phyloP scores from a whole-genome alignment of 139 green algal genomes.

The Coccomyxa sp. region DNA sequence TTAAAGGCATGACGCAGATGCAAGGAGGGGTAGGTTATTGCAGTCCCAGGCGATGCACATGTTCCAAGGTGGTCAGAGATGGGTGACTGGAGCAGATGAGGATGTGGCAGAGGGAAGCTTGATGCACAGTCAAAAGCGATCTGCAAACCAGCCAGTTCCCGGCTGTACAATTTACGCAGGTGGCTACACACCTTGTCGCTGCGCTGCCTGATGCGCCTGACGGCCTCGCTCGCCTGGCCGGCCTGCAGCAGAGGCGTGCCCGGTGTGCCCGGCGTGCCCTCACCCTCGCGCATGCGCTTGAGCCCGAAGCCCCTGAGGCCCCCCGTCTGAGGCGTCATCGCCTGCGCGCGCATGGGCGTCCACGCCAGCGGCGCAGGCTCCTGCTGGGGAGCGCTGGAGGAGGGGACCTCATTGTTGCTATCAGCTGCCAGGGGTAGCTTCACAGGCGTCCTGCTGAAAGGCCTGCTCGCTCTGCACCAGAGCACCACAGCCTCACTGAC shows the following conservation, averaged over 20 bases:
- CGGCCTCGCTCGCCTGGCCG: not conserved
- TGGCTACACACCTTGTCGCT: not conserved
- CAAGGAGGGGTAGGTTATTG: not conserved
- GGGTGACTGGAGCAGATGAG: too few relatives aligned
- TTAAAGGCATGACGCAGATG: not conserved
- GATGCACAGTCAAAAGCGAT: too few relatives aligned
- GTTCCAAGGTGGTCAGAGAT: too few relatives aligned
- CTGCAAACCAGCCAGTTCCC: not conserved
- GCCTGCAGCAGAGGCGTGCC: not conserved
- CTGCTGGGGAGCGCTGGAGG: not conserved
- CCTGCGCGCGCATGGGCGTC: constrained; percentile 2
- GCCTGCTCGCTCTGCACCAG: not conserved
- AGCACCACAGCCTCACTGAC: not conserved
- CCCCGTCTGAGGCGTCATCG: not conserved
- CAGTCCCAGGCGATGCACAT: too few relatives aligned
- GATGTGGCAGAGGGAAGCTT: not conserved
- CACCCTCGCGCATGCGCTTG: not conserved
- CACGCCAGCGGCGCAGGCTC: not conserved
- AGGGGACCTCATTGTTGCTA: not conserved
- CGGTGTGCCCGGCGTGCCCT: not conserved
- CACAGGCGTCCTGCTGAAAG: not conserved
- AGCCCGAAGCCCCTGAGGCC: not conserved
- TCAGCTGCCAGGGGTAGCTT: not conserved
- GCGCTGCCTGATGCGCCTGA: not conserved
- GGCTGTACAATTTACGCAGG: not conserved